Evolutionary conservation across 2,329 filamentous ascomycete genomes (phyloP).

Genomic region (Beauveria sp.): DNA sequence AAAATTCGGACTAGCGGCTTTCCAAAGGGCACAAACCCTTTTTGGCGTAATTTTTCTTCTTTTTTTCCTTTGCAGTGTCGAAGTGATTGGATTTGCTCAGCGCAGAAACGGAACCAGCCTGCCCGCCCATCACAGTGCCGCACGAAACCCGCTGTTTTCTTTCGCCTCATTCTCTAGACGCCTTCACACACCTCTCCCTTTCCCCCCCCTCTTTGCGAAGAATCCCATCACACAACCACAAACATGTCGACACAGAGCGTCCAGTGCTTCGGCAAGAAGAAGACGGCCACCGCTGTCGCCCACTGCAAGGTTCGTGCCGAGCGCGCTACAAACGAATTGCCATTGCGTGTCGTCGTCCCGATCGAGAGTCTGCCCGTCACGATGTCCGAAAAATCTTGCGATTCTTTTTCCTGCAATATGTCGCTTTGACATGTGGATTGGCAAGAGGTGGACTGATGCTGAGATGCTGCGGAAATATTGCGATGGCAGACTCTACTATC

Average conservation of each 20-base stretch:
- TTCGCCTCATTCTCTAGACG: neutral
- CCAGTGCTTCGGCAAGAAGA: conserved; percentile 99
- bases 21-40: conserved; percentile 12
- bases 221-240: conserved; percentile 9
- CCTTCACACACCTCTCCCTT: neutral
- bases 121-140: neutral
- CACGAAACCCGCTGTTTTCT: conserved; percentile 14
- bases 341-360: neutral
- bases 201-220: conserved; percentile 1
- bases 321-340: neutral
- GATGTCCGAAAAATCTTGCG: neutral
- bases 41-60: too few relatives aligned
- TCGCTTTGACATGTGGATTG: neutral
- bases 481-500: neutral
- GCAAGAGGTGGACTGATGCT: neutral
- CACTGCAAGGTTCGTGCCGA: conserved; percentile 71
- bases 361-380: conserved; percentile 1
- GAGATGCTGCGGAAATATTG: neutral
- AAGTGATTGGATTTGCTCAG: neutral
- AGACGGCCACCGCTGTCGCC: conserved; percentile 81
- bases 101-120: neutral
- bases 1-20: neutral
- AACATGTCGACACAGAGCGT: conserved; percentile 71
- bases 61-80: too few relatives aligned
- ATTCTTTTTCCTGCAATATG: neutral